A percentile compares a stretch with the other conserved stretches of the same genome.
Conservation (phyloP, 2,329 filamentous ascomycete genomes). For the Fragosphaeria purpurea region DNA sequence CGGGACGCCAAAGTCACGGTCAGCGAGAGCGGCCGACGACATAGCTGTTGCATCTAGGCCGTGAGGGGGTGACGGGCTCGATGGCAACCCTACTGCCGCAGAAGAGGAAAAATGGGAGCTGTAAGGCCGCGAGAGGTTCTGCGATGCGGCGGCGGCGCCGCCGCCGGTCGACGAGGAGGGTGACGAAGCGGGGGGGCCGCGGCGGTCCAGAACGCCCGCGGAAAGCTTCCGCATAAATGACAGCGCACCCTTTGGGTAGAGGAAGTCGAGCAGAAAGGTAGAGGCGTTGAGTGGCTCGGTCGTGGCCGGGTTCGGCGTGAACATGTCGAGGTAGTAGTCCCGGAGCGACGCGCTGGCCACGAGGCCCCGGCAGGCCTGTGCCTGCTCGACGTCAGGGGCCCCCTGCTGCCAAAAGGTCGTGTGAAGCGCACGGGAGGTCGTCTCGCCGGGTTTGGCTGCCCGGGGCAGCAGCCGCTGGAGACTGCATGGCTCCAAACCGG, state of each 20-base stretch:
- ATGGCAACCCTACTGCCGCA: background rate
- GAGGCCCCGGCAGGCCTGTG: slow-evolving; percentile 30
- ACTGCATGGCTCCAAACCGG: slow-evolving; percentile 44
- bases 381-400: slow-evolving; percentile 38
- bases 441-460: slow-evolving; percentile 26
- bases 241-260: slow-evolving; percentile 39
- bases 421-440: slow-evolving; percentile 31
- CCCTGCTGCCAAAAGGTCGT: slow-evolving; percentile 47
- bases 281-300: slow-evolving; percentile 31
- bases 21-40: no score
- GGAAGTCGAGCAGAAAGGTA: slow-evolving; percentile 43
- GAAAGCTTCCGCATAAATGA: slow-evolving; percentile 30
- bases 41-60: slow-evolving; percentile 5
- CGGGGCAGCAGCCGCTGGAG: slow-evolving; percentile 41
- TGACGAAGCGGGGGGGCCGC: background rate
- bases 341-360: slow-evolving; percentile 20
- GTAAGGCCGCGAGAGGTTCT: background rate
- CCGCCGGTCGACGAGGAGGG: background rate
- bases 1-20: no score
- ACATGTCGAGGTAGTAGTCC: slow-evolving; percentile 17
- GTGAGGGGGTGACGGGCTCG: background rate
- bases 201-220: slow-evolving; percentile 13
- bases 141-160: background rate
- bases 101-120: slow-evolving; percentile 10
- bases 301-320: slow-evolving; percentile 16